Percentiles rank a stretch among this genome's conserved stretches.
Evolutionary conservation across 805 yeast genomes (phyloP).

Genomic region (Suhomyces vadensis): DNA sequence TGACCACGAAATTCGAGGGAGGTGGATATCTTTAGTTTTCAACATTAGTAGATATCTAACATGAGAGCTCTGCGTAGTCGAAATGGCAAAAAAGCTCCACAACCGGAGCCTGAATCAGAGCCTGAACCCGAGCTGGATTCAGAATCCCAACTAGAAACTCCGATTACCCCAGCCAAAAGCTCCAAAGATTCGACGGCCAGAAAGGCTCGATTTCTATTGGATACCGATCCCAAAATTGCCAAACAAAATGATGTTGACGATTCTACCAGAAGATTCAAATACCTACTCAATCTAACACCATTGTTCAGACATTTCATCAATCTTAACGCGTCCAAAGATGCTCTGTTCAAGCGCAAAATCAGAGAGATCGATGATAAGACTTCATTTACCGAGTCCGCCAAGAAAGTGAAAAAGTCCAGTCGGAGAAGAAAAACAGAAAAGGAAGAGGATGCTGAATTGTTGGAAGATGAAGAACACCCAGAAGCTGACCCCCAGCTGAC

Average conservation of each 20-base stretch:
- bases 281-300: conserved; percentile 79
- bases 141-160: not conserved
- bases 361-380: conserved; percentile 55
- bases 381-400: conserved; percentile 34
- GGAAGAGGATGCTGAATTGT: conserved; percentile 92
- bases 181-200: conserved; percentile 28
- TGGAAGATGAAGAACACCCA: conserved; percentile 73
- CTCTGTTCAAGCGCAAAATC: conserved; percentile 60
- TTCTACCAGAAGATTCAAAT: conserved; percentile 75
- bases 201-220: conserved; percentile 49
- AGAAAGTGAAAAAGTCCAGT: conserved; percentile 22
- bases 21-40: not conserved
- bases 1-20: not conserved
- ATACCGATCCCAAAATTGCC: conserved; percentile 58
- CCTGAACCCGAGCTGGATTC: not conserved
- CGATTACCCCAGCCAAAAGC: not conserved
- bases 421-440: conserved; percentile 88
- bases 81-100: conserved; percentile 1
- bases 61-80: conserved; percentile 3
- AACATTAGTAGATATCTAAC: not conserved
- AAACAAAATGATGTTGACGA: conserved; percentile 55
- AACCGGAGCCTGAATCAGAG: not conserved
- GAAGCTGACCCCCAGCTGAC: conserved; percentile 52
- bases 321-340: conserved; percentile 76
- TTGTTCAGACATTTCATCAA: conserved; percentile 87